A percentile compares a stretch with the other conserved stretches of the same genome.
Evolutionary conservation across 2,329 filamentous ascomycete genomes (phyloP).

Genomic region (Rhexocercosporidium sp.): DNA sequence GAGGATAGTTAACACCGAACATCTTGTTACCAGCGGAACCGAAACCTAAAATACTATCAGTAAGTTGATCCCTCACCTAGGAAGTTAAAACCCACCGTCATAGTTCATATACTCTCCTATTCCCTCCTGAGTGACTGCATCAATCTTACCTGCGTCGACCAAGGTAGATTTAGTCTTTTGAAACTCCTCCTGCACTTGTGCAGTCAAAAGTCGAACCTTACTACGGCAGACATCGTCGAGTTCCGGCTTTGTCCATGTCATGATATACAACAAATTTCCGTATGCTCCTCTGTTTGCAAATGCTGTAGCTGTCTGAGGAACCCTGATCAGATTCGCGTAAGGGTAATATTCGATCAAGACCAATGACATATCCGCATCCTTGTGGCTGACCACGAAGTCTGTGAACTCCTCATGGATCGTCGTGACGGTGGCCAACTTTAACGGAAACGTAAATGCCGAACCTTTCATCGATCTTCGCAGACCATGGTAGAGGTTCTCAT

Average conservation of each 20-base stretch:
- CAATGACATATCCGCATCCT: conserved; percentile 31
- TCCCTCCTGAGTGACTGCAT: conserved; percentile 15
- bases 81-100: conserved; percentile 25
- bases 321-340: conserved; percentile 26
- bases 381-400: conserved; percentile 35
- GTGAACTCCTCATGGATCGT: conserved; percentile 38
- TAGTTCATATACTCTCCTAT: conserved; percentile 36
- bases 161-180: conserved; percentile 2
- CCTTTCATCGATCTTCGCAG: conserved; percentile 47
- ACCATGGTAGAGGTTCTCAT: conserved; percentile 40
- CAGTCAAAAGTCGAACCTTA: conserved; percentile 26
- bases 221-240: conserved; percentile 18
- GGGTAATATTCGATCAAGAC: conserved; percentile 33
- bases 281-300: conserved; percentile 40
- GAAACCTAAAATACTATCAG: conserved; percentile 24
- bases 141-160: not conserved
- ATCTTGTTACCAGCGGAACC: conserved; percentile 31
- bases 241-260: conserved; percentile 36
- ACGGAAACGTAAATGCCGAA: conserved; percentile 43
- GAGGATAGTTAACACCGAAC: conserved; percentile 50
- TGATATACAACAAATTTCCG: conserved; percentile 35
- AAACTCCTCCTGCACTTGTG: conserved; percentile 10
- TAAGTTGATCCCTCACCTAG: not conserved
- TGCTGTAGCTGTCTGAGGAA: conserved; percentile 33
- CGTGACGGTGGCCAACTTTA: conserved; percentile 37